These are phyloP conservation scores for Rhizoctonia solani DNA, from an alignment of 1,284 basidiomycete species.

Conservation along the genomic window DNA sequence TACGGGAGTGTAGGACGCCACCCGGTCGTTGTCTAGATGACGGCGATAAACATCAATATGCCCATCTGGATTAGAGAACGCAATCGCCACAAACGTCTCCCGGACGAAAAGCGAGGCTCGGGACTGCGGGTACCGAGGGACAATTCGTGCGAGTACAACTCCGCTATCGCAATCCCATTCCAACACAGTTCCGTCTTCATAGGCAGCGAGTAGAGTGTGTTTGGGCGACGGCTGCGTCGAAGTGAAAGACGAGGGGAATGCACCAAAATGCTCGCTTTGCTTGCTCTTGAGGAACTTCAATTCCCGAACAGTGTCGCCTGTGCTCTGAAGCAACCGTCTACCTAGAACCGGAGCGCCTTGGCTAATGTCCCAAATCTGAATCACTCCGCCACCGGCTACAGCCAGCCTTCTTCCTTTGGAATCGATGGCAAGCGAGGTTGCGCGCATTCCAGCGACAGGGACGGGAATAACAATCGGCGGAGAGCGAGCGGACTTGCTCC, in stretches of 20 bases:
- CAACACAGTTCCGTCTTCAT: conserved; percentile 11
- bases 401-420: conserved; percentile 46
- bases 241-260: not conserved
- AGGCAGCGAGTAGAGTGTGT: not conserved
- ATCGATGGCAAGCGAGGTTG: conserved; percentile 52
- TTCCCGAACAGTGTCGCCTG: conserved; percentile 5
- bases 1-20: conserved; percentile 4
- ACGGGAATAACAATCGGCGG: conserved; percentile 65
- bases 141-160: not conserved
- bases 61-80: conserved; percentile 22
- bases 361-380: conserved; percentile 25
- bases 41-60: conserved; percentile 15
- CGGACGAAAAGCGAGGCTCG: conserved; percentile 17
- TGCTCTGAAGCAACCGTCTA: conserved; percentile 35
- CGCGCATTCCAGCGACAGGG: conserved; percentile 49
- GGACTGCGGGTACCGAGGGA: not conserved
- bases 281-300: conserved; percentile 1
- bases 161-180: conserved; percentile 25
- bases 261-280: not conserved
- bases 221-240: not conserved
- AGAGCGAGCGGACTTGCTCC: conserved; percentile 51
- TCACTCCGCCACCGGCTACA: conserved; percentile 15
- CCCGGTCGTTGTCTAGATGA: not conserved
- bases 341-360: conserved; percentile 5
- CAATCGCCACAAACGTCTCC: not conserved